Percentiles rank a stretch among this genome's conserved stretches.
Evolutionary conservation across 2,329 filamentous ascomycete species (phyloP).

Genomic region (Aspergillus fumigatus): DNA sequence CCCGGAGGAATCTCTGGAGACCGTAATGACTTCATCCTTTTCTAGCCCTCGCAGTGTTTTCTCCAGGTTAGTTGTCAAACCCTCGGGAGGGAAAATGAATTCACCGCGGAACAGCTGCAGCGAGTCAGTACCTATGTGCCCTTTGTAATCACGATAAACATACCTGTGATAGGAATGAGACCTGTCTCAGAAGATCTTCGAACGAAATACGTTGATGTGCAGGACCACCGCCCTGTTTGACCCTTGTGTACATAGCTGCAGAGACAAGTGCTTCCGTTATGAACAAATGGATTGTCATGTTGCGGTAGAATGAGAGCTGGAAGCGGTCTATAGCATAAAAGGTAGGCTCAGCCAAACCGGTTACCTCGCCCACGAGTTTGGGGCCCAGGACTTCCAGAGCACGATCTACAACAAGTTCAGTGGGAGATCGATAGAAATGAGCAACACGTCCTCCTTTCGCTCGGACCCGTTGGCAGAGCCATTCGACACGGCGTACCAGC

Average conservation of each 20-base stretch:
- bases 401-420: constrained; percentile 78
- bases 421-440: constrained; percentile 78
- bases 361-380: constrained; percentile 75
- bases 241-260: constrained; percentile 80
- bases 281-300: constrained; percentile 99
- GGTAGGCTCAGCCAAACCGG: constrained; percentile 80
- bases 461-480: constrained; percentile 76
- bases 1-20: constrained; percentile 54
- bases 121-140: constrained; percentile 6
- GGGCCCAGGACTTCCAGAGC: constrained; percentile 88
- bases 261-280: constrained; percentile 89
- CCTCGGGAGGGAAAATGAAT: constrained; percentile 92
- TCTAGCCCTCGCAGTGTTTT: constrained; percentile 75
- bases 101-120: constrained; percentile 80
- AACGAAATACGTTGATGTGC: constrained; percentile 75
- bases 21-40: constrained; percentile 68
- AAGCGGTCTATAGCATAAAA: constrained; percentile 95
- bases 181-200: constrained; percentile 68
- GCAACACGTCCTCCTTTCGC: constrained; percentile 88
- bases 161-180: constrained; percentile 75
- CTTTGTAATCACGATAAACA: constrained; percentile 3
- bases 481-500: constrained; percentile 79
- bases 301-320: constrained; percentile 95
- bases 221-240: constrained; percentile 87
- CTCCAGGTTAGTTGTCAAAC: constrained; percentile 72